A percentile compares a stretch with the other conserved stretches of the same genome.
Conservation (phyloP, 495 filamentous ascomycete species). For the Penicillium psychrofluorescens region DNA sequence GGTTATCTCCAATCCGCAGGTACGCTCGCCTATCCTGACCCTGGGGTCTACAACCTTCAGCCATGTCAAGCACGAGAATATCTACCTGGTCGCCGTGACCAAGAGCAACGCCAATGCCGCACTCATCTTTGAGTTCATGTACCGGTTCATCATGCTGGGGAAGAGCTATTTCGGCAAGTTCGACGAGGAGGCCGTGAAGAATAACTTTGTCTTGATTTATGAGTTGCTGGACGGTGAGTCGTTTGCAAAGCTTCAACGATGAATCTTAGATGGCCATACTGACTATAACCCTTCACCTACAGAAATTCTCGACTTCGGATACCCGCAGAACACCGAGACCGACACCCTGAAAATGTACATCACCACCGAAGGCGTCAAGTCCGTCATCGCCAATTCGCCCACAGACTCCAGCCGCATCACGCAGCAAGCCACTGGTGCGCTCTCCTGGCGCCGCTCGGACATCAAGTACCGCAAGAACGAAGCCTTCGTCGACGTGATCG, state of each 20-base stretch:
- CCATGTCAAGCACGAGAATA: conserved; percentile 99
- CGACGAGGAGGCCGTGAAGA: conserved; percentile 99
- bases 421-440: conserved; percentile 96
- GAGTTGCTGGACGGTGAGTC: conserved; percentile 86
- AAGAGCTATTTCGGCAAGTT: conserved; percentile 98
- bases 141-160: conserved; percentile 82
- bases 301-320: conserved; percentile 99
- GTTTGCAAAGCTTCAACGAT: background rate
- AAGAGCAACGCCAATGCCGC: conserved; percentile 99
- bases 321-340: conserved; percentile 98
- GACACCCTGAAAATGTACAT: conserved; percentile 99
- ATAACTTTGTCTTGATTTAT: conserved; percentile 98
- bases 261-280: background rate
- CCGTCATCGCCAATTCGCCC: conserved; percentile 66
- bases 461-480: conserved; percentile 99
- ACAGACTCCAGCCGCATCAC: conserved; percentile 90
- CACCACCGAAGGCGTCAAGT: conserved; percentile 97
- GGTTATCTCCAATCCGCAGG: conserved; percentile 97
- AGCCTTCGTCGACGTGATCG: conserved; percentile 98
- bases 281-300: background rate
- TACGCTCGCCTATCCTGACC: conserved; percentile 94
- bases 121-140: conserved; percentile 96
- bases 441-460: conserved; percentile 94
- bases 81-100: conserved; percentile 94
- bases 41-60: conserved; percentile 97